phyloP scores from a whole-genome alignment of 148 eudicot genomes.

The Beta vulgaris region DNA sequence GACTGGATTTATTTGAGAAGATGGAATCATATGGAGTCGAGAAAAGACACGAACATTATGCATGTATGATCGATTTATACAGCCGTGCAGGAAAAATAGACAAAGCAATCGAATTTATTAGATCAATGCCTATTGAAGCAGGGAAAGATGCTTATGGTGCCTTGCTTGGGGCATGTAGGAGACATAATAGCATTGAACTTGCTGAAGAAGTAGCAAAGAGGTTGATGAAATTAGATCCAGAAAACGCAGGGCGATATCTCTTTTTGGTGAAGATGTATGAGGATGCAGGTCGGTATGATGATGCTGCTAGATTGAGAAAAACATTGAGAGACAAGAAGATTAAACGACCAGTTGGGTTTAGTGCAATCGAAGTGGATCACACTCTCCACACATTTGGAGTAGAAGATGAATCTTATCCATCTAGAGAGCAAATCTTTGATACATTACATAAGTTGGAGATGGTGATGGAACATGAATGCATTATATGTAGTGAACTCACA shows the following conservation, averaged over 20 bases:
- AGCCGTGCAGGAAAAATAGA: slow-evolving; percentile 35
- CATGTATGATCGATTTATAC: slow-evolving; percentile 40
- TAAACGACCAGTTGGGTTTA: slow-evolving; percentile 17
- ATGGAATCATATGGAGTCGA: slow-evolving; percentile 31
- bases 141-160: slow-evolving; percentile 39
- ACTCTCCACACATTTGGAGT: slow-evolving; percentile 21
- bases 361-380: slow-evolving; percentile 24
- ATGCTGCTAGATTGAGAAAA: slow-evolving; percentile 26
- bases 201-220: slow-evolving; percentile 36
- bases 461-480: slow-evolving; percentile 9
- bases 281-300: slow-evolving; percentile 29
- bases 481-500: neutral
- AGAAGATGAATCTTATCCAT: slow-evolving; percentile 26
- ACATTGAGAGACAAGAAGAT: slow-evolving; percentile 24
- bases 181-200: slow-evolving; percentile 34
- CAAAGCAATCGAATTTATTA: slow-evolving; percentile 30
- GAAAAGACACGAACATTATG: slow-evolving; percentile 35
- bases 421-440: slow-evolving; percentile 15
- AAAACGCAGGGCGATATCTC: slow-evolving; percentile 31
- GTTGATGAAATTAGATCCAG: slow-evolving; percentile 33
- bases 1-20: slow-evolving; percentile 28
- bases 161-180: slow-evolving; percentile 40
- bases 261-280: slow-evolving; percentile 34
- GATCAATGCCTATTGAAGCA: slow-evolving; percentile 32
- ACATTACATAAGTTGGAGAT: slow-evolving; percentile 21